Base-by-base conservation (phyloP, 2,329 filamentous ascomycete species). In the Metarhizium album region DNA sequence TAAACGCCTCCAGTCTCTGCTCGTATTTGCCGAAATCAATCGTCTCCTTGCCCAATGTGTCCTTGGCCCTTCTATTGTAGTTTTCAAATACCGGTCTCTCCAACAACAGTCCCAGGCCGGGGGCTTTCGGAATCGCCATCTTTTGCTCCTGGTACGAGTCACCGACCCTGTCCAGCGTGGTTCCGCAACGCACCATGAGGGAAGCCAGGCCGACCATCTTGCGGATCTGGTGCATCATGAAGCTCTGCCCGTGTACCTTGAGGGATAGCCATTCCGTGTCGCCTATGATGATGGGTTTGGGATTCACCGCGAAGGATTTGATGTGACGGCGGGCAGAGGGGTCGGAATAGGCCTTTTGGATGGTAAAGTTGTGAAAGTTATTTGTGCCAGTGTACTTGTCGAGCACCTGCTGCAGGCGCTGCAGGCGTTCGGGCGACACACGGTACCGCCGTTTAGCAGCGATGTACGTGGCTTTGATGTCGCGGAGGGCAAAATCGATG, bases 161-260 rank as follows among this genome's bases (percentile, higher is more conserved):
- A 1, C 71, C 66, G 58, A 98, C 87, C 27, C 86, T 80, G 11
- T 79, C 71, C 3, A 83, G 74, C 3, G 86, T 75, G n/a, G 84
- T 84, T 47, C 89, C 93, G 65, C 87, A 94, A 37, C 93, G 84
- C 6, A 94, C 85, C 5, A 91, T 74, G 53, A 98, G 75, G 33
- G 88, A 82, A 8, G 83, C 88, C 85, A 98, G 90, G 51, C 87
- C 89, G 16, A 98, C 88, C 93, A 98, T 97, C 71, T 97, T 98
- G 62, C 93, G 85, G 68, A 98, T 98, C 72, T 98, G 93, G 69
- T 98, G 93, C 93, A 98, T 98, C 93, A 98, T 98, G 76, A 98
- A 98, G 63, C 86, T 91, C 69, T 98, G 93, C 0, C 93, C 93
- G 68, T 98, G 93, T 23, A 98, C 90, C 66, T 95, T 95, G 58